phyloP scores from a whole-genome alignment of 73 alveolate species.

The Paramecium tetraurelia region DNA sequence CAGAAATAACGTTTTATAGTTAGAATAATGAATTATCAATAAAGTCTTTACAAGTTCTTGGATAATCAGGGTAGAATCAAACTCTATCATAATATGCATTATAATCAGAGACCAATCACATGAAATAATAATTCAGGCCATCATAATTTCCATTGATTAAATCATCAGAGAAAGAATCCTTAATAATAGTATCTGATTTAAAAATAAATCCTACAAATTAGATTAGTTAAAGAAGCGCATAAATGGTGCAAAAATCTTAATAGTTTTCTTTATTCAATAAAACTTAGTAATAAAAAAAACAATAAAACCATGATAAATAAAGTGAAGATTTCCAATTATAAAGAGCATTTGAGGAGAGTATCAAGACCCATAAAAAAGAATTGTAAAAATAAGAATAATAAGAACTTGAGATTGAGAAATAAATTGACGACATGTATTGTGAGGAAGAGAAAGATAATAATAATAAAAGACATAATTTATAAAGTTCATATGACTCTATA shows the following conservation, averaged over 20 bases:
- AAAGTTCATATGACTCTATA: not conserved
- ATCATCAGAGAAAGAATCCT: not conserved
- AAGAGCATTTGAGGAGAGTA: not conserved
- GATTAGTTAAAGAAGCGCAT: not conserved
- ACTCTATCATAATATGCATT: not conserved
- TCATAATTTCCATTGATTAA: not conserved
- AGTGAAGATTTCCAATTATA: not conserved
- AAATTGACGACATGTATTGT: not conserved
- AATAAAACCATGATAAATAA: not conserved
- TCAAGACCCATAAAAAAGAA: not conserved
- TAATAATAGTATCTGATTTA: not conserved
- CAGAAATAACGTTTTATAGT: not conserved
- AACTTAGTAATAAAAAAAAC: not conserved
- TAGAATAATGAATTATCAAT: not conserved
- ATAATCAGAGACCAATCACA: not conserved
- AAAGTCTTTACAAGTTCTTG: not conserved
- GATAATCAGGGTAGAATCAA: not conserved
- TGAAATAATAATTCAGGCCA: not conserved
- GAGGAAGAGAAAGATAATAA: not conserved
- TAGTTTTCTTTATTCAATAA: not conserved
- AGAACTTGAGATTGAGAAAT: not conserved
- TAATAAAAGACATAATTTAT: not conserved
- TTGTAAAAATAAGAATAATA: not conserved
- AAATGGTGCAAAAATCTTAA: not conserved
- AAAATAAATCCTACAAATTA: not conserved